Percentiles rank a stretch among this genome's conserved stretches.
These are phyloP conservation scores for Afroboletus lepidellus DNA, from an alignment of 1,284 basidiomycete genomes.

Conservation along the genomic window DNA sequence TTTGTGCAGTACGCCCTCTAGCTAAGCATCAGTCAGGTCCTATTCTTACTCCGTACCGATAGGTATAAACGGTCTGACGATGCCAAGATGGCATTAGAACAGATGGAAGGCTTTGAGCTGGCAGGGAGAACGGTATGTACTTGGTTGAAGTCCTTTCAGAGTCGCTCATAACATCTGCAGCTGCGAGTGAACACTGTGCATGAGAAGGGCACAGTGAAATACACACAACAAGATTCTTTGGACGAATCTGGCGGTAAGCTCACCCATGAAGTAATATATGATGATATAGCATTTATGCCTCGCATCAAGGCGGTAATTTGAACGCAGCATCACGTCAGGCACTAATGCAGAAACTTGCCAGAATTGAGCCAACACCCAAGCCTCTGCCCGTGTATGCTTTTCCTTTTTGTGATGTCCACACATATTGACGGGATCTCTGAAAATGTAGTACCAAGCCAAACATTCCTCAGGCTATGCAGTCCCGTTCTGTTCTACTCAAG, in stretches of 20 bases:
- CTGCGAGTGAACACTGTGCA: slow-evolving; percentile 89
- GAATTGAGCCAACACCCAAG: slow-evolving; percentile 68
- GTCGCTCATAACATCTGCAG: slow-evolving; percentile 39
- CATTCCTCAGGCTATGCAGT: slow-evolving; percentile 78
- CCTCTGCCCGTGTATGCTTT: slow-evolving; percentile 58
- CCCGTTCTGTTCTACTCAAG: slow-evolving; percentile 81
- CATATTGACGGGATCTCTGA: slow-evolving; percentile 13
- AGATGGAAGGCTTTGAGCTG: slow-evolving; percentile 98
- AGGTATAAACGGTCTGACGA: slow-evolving; percentile 89
- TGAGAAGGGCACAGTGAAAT: slow-evolving; percentile 77
- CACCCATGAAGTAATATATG: neutral
- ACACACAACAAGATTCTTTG: slow-evolving; percentile 75
- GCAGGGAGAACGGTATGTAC: slow-evolving; percentile 83
- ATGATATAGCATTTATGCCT: slow-evolving; percentile 11
- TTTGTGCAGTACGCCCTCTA: slow-evolving; percentile 81
- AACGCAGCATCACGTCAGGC: slow-evolving; percentile 95
- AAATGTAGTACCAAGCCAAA: slow-evolving; percentile 57
- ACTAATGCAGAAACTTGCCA: slow-evolving; percentile 98
- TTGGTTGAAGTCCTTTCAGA: slow-evolving; percentile 1
- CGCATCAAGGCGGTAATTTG: slow-evolving; percentile 74
- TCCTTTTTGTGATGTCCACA: slow-evolving; percentile 1
- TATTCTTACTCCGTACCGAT: slow-evolving; percentile 4
- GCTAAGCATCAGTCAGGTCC: neutral
- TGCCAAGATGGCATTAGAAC: slow-evolving; percentile 93
- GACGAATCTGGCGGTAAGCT: slow-evolving; percentile 75